Evolutionary conservation across 2,329 filamentous ascomycete species (phyloP).

Genomic region (Colletotrichum kahawae): DNA sequence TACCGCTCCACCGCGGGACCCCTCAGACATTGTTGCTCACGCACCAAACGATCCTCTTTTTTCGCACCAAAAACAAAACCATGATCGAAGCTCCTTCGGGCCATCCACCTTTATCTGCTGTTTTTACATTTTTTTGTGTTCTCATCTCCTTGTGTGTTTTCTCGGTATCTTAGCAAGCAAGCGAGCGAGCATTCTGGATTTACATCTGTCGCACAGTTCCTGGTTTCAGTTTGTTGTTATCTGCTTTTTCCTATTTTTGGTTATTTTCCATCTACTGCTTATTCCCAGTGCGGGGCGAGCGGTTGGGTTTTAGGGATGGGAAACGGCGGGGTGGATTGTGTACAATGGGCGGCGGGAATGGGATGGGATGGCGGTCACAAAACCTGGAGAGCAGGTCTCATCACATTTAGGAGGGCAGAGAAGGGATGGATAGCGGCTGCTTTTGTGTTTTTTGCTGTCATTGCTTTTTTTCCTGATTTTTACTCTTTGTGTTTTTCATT

Average conservation of each 20-base stretch:
- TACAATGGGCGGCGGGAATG: conserved; percentile 1
- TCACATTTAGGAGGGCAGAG: conserved; percentile 3
- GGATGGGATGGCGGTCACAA: not conserved
- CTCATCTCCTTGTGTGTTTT: conserved; percentile 33
- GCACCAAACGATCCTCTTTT: conserved; percentile 41
- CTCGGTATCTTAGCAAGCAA: conserved; percentile 37
- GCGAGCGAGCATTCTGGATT: conserved; percentile 26
- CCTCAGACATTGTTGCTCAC: conserved; percentile 53
- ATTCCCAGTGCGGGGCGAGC: conserved; percentile 12
- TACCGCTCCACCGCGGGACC: conserved; percentile 34
- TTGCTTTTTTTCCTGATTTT: conserved; percentile 4
- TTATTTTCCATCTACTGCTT: conserved; percentile 21
- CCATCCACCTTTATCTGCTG: conserved; percentile 1
- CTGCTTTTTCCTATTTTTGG: conserved; percentile 23
- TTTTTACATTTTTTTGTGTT: not conserved
- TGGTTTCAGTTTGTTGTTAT: conserved; percentile 11
- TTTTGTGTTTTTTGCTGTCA: conserved; percentile 20
- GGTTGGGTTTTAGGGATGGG: not conserved
- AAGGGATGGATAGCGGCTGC: conserved; percentile 5
- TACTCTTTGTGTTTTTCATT: not conserved
- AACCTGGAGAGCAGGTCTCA: conserved; percentile 22
- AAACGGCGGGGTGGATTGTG: conserved; percentile 6
- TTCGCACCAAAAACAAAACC: conserved; percentile 21
- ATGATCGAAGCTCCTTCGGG: conserved; percentile 25
- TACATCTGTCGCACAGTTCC: not conserved